phyloP scores from a whole-genome alignment of 345 rosid species.

The Gossypium turneri region DNA sequence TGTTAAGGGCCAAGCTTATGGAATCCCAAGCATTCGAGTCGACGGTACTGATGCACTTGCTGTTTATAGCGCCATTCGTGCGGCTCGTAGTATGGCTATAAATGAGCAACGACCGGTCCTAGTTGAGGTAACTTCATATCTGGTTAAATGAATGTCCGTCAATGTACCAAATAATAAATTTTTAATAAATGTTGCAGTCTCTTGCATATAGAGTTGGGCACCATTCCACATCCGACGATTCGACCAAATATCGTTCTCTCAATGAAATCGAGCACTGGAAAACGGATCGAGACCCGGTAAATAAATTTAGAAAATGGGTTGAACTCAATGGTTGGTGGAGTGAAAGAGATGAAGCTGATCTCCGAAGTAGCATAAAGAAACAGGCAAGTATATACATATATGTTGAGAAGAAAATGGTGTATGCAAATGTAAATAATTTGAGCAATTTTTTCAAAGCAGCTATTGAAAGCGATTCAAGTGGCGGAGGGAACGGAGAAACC shows the following conservation, averaged over 20 bases:
- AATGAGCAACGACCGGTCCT: slow-evolving; percentile 56
- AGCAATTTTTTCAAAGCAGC: slow-evolving; percentile 23
- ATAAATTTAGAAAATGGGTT: slow-evolving; percentile 58
- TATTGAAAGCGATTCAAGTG: slow-evolving; percentile 57
- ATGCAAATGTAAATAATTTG: not conserved
- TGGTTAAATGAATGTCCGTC: not conserved
- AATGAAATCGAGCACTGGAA: slow-evolving; percentile 75
- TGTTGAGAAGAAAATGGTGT: not conserved
- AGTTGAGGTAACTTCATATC: slow-evolving; percentile 46
- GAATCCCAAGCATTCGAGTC: slow-evolving; percentile 72
- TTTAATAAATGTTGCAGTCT: slow-evolving; percentile 30
- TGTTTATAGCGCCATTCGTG: slow-evolving; percentile 50
- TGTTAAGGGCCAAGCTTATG: slow-evolving; percentile 72
- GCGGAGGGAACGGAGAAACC: slow-evolving; percentile 66
- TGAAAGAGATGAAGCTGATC: slow-evolving; percentile 49
- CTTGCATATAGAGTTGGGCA: slow-evolving; percentile 76
- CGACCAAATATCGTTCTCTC: slow-evolving; percentile 60
- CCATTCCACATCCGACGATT: slow-evolving; percentile 88
- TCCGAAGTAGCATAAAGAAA: slow-evolving; percentile 44
- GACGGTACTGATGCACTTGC: slow-evolving; percentile 87
- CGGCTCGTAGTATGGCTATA: slow-evolving; percentile 65
- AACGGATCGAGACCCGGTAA: slow-evolving; percentile 58
- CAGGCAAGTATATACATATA: slow-evolving; percentile 30
- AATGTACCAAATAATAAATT: not conserved
- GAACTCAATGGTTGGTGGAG: slow-evolving; percentile 76